phyloP scores from a whole-genome alignment of 2,329 filamentous ascomycete genomes.

The Cercospora sp. region DNA sequence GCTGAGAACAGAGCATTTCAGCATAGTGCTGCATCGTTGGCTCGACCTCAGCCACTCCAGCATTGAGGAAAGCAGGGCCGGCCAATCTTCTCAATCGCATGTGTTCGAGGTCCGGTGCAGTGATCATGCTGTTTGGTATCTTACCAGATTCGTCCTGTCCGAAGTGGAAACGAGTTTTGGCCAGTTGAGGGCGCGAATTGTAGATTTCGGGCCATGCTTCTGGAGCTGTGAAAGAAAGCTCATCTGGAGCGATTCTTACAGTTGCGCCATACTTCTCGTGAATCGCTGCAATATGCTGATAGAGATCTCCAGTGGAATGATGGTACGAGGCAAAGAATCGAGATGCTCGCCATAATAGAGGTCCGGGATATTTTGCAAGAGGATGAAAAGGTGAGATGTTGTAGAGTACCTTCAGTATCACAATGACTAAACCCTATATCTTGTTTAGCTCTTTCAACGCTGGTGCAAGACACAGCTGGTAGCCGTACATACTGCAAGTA shows the following conservation, averaged over 20 bases:
- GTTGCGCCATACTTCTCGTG: conserved; percentile 32
- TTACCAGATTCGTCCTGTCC: conserved; percentile 7
- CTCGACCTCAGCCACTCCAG: conserved; percentile 28
- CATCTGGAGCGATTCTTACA: conserved; percentile 35
- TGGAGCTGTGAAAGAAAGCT: conserved; percentile 33
- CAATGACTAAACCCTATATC: conserved; percentile 1
- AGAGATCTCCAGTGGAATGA: conserved; percentile 27
- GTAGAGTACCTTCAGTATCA: conserved; percentile 20
- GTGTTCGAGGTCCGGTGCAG: conserved; percentile 26
- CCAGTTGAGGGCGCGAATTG: conserved; percentile 29
- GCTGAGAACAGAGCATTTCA: conserved; percentile 23
- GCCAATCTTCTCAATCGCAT: conserved; percentile 23
- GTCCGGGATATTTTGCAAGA: conserved; percentile 29
- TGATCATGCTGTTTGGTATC: conserved; percentile 29
- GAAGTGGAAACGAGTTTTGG: conserved; percentile 27
- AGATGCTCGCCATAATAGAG: conserved; percentile 26
- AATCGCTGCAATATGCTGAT: conserved; percentile 28
- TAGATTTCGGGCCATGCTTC: conserved; percentile 32
- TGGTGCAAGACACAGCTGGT: no score
- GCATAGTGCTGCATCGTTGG: conserved; percentile 28
- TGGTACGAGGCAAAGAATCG: conserved; percentile 28
- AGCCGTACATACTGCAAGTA: conserved; percentile 7
- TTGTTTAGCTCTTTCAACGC: not conserved
- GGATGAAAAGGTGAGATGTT: conserved; percentile 32
- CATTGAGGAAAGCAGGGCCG: conserved; percentile 28